A percentile compares a stretch with the other conserved stretches of the same genome.
These are phyloP conservation scores for Moesziomyces parantarcticus DNA, from an alignment of 1,284 basidiomycete species.

Conservation along the genomic window DNA sequence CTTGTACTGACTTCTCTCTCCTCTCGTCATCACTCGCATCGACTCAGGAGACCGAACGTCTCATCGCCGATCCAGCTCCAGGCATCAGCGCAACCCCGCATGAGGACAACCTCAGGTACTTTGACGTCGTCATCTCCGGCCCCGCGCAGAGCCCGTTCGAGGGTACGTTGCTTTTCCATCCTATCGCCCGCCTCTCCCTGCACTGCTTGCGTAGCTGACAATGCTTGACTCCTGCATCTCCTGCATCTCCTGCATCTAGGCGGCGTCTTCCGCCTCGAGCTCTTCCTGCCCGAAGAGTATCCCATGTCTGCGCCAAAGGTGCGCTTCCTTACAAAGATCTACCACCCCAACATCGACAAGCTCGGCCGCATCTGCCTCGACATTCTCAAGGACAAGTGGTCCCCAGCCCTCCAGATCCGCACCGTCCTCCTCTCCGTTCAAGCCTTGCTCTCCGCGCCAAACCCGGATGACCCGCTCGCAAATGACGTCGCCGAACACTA, in stretches of 20 bases:
- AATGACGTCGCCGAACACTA: constrained; percentile 92
- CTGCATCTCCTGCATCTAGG: constrained; percentile 15
- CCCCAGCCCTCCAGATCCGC: constrained; percentile 95
- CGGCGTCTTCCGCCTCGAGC: constrained; percentile 91
- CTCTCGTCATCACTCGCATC: constrained; percentile 1
- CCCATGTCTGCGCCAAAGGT: constrained; percentile 99
- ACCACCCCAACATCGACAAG: constrained; percentile 99
- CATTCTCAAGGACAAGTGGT: constrained; percentile 99
- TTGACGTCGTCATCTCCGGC: constrained; percentile 95
- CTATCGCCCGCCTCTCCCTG: neutral
- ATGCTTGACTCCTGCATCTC: too few species aligned
- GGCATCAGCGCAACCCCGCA: constrained; percentile 93
- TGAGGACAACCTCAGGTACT: constrained; percentile 97
- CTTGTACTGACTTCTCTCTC: constrained; percentile 1
- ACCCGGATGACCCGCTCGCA: constrained; percentile 99
- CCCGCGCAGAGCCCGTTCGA: constrained; percentile 94
- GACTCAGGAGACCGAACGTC: constrained; percentile 92
- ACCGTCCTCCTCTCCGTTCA: constrained; percentile 97
- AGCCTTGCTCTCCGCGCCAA: constrained; percentile 92
- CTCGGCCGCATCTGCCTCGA: constrained; percentile 97
- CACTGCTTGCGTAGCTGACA: neutral
- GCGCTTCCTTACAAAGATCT: constrained; percentile 98
- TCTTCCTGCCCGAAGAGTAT: constrained; percentile 98
- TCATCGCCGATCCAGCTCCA: constrained; percentile 93
- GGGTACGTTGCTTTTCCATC: constrained; percentile 37